phyloP scores from a whole-genome alignment of 1,284 basidiomycete genomes.

The Vanrija humicola region DNA sequence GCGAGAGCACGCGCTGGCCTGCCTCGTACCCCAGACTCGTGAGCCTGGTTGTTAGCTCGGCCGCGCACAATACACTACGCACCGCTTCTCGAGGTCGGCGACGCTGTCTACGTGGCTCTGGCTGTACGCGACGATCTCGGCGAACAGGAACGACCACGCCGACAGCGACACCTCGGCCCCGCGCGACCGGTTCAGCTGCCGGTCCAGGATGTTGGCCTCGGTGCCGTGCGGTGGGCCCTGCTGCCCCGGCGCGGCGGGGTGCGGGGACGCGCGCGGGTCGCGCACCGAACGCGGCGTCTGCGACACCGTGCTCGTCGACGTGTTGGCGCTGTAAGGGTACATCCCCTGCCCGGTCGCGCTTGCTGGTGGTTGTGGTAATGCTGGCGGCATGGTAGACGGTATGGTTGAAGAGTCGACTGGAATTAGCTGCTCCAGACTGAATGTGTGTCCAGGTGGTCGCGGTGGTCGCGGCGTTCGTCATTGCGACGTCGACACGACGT shows the following conservation, averaged over 20 bases:
- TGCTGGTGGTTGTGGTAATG: neutral
- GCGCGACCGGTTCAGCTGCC: slow-evolving; percentile 76
- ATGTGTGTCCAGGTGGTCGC: too few species aligned
- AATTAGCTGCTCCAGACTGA: neutral
- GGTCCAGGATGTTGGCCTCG: slow-evolving; percentile 61
- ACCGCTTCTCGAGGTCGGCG: slow-evolving; percentile 85
- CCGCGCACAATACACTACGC: slow-evolving; percentile 4
- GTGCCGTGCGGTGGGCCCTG: neutral
- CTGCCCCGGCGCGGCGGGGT: slow-evolving; percentile 1
- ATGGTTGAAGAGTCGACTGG: neutral
- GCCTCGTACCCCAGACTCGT: slow-evolving; percentile 87
- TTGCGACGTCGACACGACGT: too few species aligned
- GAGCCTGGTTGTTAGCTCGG: slow-evolving; percentile 55
- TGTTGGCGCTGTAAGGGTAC: slow-evolving; percentile 16
- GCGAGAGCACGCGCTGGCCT: slow-evolving; percentile 66
- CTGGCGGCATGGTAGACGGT: neutral
- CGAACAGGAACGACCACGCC: slow-evolving; percentile 83
- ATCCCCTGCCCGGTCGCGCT: neutral
- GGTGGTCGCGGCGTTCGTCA: too few species aligned
- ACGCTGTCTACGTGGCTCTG: slow-evolving; percentile 92
- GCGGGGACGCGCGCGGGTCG: slow-evolving; percentile 7
- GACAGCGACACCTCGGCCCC: slow-evolving; percentile 72
- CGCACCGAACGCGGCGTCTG: slow-evolving; percentile 7
- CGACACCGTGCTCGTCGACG: slow-evolving; percentile 10
- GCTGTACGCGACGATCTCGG: slow-evolving; percentile 88